phyloP scores from a whole-genome alignment of 495 filamentous ascomycete genomes.

The Penicillium simplicissimum region DNA sequence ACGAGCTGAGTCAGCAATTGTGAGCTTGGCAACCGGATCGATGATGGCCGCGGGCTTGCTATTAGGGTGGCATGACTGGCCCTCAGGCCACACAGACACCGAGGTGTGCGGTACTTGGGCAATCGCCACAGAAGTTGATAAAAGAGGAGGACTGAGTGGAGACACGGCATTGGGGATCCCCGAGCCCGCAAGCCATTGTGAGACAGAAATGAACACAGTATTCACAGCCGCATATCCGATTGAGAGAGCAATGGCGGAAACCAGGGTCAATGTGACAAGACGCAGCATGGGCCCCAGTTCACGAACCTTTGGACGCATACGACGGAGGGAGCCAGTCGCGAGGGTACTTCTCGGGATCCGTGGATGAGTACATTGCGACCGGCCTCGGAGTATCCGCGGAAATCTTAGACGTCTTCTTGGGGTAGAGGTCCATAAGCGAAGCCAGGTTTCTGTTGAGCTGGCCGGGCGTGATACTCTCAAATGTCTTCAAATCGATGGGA shows the following conservation, averaged over 20 bases:
- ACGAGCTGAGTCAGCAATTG: conserved; percentile 16
- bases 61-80: conserved; percentile 18
- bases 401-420: conserved; percentile 32
- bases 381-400: conserved; percentile 17
- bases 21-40: conserved; percentile 21
- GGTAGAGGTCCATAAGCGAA: conserved; percentile 57
- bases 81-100: conserved; percentile 26
- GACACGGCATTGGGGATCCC: conserved; percentile 25
- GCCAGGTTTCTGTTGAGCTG: conserved; percentile 77
- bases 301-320: conserved; percentile 35
- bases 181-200: conserved; percentile 31
- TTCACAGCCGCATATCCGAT: conserved; percentile 38
- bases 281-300: conserved; percentile 43
- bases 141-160: conserved; percentile 14
- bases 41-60: conserved; percentile 15
- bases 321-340: conserved; percentile 29
- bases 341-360: conserved; percentile 33
- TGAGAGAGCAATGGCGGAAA: conserved; percentile 39
- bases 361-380: conserved; percentile 15
- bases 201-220: conserved; percentile 23
- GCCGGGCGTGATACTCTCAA: conserved; percentile 67
- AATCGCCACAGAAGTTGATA: conserved; percentile 22
- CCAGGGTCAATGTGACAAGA: conserved; percentile 41
- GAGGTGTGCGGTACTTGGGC: conserved; percentile 27
- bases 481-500: conserved; percentile 72